Base-by-base conservation (phyloP, 2,329 filamentous ascomycete species). In the Fusarium annulatum region DNA sequence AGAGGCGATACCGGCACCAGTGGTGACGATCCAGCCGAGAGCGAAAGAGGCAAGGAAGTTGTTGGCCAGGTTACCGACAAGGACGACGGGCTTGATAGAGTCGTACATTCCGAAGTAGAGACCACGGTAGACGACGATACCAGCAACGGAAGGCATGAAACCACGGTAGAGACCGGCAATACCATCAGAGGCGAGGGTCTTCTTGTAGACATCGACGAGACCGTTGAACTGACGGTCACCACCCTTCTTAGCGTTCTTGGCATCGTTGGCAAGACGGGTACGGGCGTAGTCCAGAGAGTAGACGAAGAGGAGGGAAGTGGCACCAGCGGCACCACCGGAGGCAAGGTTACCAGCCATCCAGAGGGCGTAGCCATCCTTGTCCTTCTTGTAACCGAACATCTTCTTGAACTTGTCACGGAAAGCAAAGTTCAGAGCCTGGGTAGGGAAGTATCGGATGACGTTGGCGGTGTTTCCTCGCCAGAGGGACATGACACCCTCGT, bases 31-130 rank as follows among this genome's bases (percentile, higher is more conserved):
- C 96, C 96, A 99, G 85, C 96, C 96, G 87, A 99, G 96, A 85
- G 91, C 84, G 95, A 99, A 99, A 80, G 96, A 99, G 86, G 96
- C 96, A 83, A 99, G 89, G 95, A 99, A 99, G 94, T 96, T 98
- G 89, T 95, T 95, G 89, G 95, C 91, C 82, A 99, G 94, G 86
- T 85, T 76, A 85, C 96, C 96, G 85, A 93, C 91, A 79, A 99
- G 94, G 88, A 98, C 86, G 84, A 98, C 94, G 81, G 96, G 96
- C 95, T 99, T 99, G 91, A 99, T 92, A 81, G 96, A 99, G 90
- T 99, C 96, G 95, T 99, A 99, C 93, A 99, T 93, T 86, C 96
- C 96, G 93, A 99, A 99, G 95, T 99, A 99, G 82, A 99, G 95
- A 98, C 96, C 96, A 94, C 96, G 96, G 94, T 99, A 99, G 89